Base-by-base conservation (phyloP, 305 asterid species). In the Salvia sclarea region DNA sequence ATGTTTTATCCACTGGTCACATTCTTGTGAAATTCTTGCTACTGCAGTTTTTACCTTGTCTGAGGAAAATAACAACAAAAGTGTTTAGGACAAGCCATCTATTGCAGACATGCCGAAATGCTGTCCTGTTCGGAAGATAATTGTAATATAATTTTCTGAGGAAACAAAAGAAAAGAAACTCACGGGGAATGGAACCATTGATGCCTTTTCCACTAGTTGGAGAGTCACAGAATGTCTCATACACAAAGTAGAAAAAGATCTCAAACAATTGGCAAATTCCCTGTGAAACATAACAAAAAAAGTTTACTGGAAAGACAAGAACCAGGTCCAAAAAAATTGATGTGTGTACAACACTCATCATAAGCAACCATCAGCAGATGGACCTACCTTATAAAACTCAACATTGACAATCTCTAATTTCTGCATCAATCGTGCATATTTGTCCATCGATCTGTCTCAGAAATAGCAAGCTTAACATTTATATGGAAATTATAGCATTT, bases 361-460 rank as follows among this genome's bases (percentile, higher is more conserved):
- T 30, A 58, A 70, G 68, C 70, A 58, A 76, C 35, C 48, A 71
- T 35, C 58, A 61, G 54, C 20, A 53, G 40, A 69, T 35, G 64
- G 74, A 44, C 65, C 41, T 77, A 95, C 99, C 95, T 88, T 88
- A 73, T 92, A 95, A 82, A 92, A 88, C 79, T 92, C 99, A 69
- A 85, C 86, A 81, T 86, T 89, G 80, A 88, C 88, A 41, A 88
- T 84, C 84, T 95, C 98, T 72, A 95, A 77, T 83, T 92, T 95
- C 88, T 88, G 99, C 97, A 95, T 95, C 83, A 95, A 78, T 67
- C 97, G 83, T 24, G 97, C 98, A 84, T 95, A 95, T 79, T 89
- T 95, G 86, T 95, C 99, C 97, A 95, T 85, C 77, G 83, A 82
- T 89, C 99, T 95, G 86, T 73, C 54, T 24, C 69, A 67, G 55